A percentile compares a stretch with the other conserved stretches of the same genome.
Evolutionary conservation across 352 stramenopile species (phyloP).

Genomic region (Blastocystis sp.): DNA sequence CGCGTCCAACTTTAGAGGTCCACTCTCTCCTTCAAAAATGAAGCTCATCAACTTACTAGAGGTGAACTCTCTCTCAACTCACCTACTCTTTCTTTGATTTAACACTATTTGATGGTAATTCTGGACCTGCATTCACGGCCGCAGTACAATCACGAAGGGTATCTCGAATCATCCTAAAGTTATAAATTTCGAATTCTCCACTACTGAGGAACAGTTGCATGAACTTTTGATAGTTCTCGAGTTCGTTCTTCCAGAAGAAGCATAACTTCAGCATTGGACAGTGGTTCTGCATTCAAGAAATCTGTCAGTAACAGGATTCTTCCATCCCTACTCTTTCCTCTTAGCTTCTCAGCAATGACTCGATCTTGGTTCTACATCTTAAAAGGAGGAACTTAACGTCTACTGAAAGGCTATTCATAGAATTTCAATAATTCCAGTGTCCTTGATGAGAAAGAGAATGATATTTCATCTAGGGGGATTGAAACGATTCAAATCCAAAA

Average conservation of each 20-base stretch:
- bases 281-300: background rate
- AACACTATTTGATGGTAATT: background rate
- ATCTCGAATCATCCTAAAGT: slow-evolving; percentile 14
- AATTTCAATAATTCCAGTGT: background rate
- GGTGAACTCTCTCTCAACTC: background rate
- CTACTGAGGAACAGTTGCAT: background rate
- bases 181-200: background rate
- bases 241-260: background rate
- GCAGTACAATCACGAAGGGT: background rate
- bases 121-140: background rate
- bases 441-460: background rate
- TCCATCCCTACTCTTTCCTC: background rate
- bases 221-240: background rate
- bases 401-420: background rate
- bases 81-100: background rate
- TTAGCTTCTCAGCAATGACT: background rate
- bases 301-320: background rate
- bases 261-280: background rate
- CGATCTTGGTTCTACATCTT: background rate
- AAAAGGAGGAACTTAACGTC: background rate
- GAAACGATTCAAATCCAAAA: too few relatives aligned
- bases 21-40: slow-evolving; percentile 3
- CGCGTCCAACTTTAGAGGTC: background rate
- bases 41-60: slow-evolving; percentile 2
- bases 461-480: too few relatives aligned